These are phyloP conservation scores for Trifolium pratense DNA, from an alignment of 306 rosid genomes.

Conservation along the genomic window DNA sequence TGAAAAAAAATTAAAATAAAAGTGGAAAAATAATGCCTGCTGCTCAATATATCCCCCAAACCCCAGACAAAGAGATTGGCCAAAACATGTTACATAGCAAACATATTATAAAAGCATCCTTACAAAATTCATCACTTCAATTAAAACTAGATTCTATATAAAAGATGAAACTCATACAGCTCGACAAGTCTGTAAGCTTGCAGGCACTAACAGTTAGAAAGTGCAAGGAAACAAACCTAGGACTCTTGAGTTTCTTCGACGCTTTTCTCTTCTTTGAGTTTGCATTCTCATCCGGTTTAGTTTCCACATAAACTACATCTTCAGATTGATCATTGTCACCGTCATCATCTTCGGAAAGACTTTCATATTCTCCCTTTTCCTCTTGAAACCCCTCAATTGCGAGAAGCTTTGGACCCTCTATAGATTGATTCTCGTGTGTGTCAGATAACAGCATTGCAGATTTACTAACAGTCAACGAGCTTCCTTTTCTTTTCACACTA, in stretches of 20 bases:
- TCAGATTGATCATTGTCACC: conserved; percentile 47
- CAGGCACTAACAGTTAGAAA: neutral
- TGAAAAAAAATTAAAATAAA: conserved; percentile 7
- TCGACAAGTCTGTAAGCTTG: neutral
- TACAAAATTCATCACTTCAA: conserved; percentile 25
- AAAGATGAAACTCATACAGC: neutral
- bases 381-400: conserved; percentile 56
- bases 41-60: neutral
- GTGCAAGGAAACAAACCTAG: conserved; percentile 57
- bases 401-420: conserved; percentile 67
- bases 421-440: conserved; percentile 26
- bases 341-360: conserved; percentile 42
- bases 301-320: conserved; percentile 43
- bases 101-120: neutral
- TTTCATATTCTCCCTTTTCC: conserved; percentile 54
- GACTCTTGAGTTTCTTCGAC: conserved; percentile 55
- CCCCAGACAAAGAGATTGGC: neutral
- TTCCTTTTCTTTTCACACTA: conserved; percentile 73
- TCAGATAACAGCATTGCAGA: conserved; percentile 42
- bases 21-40: conserved; percentile 14
- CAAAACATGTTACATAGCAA: conserved; percentile 14
- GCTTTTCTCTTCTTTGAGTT: conserved; percentile 80
- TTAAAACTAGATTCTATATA: conserved; percentile 34
- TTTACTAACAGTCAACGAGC: conserved; percentile 38
- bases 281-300: conserved; percentile 36